Conservation (phyloP, 345 rosid species). For the Moringa oleifera region DNA sequence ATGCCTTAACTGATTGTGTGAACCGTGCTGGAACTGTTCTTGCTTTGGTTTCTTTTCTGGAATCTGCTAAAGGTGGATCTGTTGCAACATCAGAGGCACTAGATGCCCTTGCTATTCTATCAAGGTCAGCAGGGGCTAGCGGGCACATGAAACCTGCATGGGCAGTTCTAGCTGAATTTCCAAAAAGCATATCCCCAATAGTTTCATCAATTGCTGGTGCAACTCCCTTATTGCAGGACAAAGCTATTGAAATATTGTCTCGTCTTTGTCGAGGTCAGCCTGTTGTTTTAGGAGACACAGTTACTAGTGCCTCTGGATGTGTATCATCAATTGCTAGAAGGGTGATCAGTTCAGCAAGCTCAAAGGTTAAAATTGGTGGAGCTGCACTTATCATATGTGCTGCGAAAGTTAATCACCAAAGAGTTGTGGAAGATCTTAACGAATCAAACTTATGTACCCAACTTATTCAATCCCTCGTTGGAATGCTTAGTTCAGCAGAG, state of each 20-base stretch:
- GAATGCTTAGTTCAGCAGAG: conserved; percentile 50
- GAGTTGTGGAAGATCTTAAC: conserved; percentile 80
- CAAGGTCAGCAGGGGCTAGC: conserved; percentile 51
- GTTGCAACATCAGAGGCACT: conserved; percentile 77
- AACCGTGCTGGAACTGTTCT: conserved; percentile 92
- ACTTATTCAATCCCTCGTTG: conserved; percentile 77
- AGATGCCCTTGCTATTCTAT: conserved; percentile 88
- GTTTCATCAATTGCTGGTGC: conserved; percentile 71
- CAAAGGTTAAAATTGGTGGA: conserved; percentile 90
- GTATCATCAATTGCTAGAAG: conserved; percentile 63
- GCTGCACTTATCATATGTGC: conserved; percentile 91
- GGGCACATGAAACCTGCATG: conserved; percentile 81
- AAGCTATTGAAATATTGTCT: conserved; percentile 88
- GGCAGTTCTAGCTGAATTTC: conserved; percentile 84
- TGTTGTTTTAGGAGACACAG: conserved; percentile 68
- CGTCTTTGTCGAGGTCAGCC: conserved; percentile 85
- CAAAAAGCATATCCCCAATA: conserved; percentile 74
- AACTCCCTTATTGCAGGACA: conserved; percentile 78
- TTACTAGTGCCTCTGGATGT: conserved; percentile 63
- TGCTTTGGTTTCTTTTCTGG: conserved; percentile 89
- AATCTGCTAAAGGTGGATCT: conserved; percentile 63
- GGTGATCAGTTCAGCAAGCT: conserved; percentile 55
- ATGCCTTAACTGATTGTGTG: conserved; percentile 72
- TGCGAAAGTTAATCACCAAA: conserved; percentile 79
- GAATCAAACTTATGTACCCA: conserved; percentile 54